A percentile compares a stretch with the other conserved stretches of the same genome.
Conservation (phyloP, 202 grass and related monocot genomes). For the Thinopyrum obtusiflorum region DNA sequence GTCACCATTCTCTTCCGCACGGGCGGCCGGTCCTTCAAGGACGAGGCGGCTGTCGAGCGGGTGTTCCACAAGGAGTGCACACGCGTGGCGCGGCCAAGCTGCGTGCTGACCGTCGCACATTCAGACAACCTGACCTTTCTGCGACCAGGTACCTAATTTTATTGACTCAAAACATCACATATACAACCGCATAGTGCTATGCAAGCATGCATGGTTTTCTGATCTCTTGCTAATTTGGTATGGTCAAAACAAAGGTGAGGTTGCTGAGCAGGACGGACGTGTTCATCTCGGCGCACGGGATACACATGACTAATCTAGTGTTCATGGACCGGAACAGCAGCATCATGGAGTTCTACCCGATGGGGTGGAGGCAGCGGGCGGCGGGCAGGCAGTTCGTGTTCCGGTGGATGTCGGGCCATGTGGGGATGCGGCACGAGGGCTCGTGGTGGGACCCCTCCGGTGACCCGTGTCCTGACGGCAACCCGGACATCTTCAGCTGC, state of each 20-base stretch:
- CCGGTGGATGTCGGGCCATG: conserved; percentile 45
- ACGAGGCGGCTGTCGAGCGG: conserved; percentile 45
- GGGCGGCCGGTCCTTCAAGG: conserved; percentile 55
- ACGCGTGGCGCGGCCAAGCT: conserved; percentile 19
- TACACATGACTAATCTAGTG: conserved; percentile 62
- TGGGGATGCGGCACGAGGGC: conserved; percentile 66
- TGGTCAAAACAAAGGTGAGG: conserved; percentile 39
- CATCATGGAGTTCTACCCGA: conserved; percentile 71
- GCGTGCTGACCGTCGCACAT: conserved; percentile 33
- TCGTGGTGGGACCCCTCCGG: conserved; percentile 53
- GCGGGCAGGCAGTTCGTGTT: conserved; percentile 49
- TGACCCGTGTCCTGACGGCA: conserved; percentile 21
- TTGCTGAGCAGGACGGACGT: conserved; percentile 62
- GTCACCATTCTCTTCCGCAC: conserved; percentile 54
- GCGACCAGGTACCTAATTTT: conserved; percentile 40
- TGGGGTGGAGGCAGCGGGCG: conserved; percentile 58
- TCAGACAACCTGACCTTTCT: conserved; percentile 58
- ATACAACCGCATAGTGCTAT: neutral
- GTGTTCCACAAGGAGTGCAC: conserved; percentile 40
- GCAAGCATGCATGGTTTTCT: too few relatives aligned
- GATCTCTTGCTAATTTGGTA: neutral
- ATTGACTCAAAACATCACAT: too few relatives aligned
- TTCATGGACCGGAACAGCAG: conserved; percentile 71
- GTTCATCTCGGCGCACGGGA: conserved; percentile 54
- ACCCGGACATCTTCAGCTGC: conserved; percentile 17